Evolutionary conservation across 805 yeast species (phyloP), one percentile per base, ranked within the genome.

Genomic region (Tetrapisispora phaffii): DNA sequence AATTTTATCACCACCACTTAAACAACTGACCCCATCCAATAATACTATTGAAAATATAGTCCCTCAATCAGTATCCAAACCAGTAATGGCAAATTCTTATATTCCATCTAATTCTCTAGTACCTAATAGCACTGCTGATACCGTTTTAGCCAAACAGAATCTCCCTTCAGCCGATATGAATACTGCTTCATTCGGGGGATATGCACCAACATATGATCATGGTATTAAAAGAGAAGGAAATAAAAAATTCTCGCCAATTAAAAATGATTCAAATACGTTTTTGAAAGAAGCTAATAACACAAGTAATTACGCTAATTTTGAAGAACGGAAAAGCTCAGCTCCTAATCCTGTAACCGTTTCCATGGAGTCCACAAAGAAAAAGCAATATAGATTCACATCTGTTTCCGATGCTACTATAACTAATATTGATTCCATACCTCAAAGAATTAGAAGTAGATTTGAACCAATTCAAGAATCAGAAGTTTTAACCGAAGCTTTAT

Each of bases 391-490:
- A 23, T n/a, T 36, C 4, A 7, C 16, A 36, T 36, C 35, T 8
- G 22, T 15, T 31, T 21, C 28, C 21, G n/a, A 33, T 23, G 12
- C 15, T 16, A 16, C 36, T 17, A 26, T 32, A 6, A 32, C 31
- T 3, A 28, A n/a, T 8, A 32, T 32, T 22, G 28, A 32, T 13
- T 32, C 31, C 5, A 23, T 40, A n/a, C 37, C 41, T 17, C 35
- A 39, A 31, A 31, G 42, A 31, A 39, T 39, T 22, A 39, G 36
- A 34, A 22, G 29, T 13, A 45, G 55, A 38, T 58, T 57, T 43
- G 51, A 53, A 24, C 60, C 62, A 9, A 50, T 55, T 6, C 49
- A 50, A 26, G 52, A 50, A 33, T 45, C 59, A 4, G 60, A 52
- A 19, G 49, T 39, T 12, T 32, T 52, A 22, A 39, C 56, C 7